Evolutionary conservation across 305 asterid species (phyloP).

Genomic region (Fraxinus greggii): DNA sequence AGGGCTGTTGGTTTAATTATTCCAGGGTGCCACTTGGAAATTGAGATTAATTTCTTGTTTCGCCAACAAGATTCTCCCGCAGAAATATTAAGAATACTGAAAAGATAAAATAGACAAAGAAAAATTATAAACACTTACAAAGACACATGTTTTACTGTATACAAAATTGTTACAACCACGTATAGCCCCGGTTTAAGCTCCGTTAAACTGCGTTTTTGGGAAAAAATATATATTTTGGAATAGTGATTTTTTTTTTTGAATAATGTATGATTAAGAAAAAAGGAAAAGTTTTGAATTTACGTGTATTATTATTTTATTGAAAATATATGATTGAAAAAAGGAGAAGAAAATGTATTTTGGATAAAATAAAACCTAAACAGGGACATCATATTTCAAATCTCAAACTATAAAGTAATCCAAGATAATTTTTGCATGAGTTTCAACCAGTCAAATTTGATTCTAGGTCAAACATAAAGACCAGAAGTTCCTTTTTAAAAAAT

Average conservation of each 20-base stretch:
- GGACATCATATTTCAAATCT: neutral
- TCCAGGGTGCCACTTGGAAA: neutral
- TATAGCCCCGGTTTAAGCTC: no score
- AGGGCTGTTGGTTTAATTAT: neutral
- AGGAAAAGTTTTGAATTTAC: no score
- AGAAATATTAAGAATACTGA: neutral
- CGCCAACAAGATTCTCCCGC: no score
- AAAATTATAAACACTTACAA: neutral
- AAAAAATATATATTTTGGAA: no score
- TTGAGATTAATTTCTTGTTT: neutral
- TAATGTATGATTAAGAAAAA: no score
- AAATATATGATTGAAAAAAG: no score
- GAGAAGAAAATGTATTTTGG: no score
- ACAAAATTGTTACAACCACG: neutral
- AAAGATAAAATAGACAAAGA: neutral
- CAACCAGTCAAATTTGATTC: neutral
- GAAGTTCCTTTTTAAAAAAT: neutral
- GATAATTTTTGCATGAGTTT: neutral
- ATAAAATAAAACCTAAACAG: no score
- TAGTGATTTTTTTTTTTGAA: no score
- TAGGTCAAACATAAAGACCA: neutral
- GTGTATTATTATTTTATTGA: no score
- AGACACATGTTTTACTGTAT: neutral
- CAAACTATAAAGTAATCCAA: neutral
- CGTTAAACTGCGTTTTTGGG: no score